Conservation (phyloP, 768 basidiomycete species). For the Lactifluus pinguis region DNA sequence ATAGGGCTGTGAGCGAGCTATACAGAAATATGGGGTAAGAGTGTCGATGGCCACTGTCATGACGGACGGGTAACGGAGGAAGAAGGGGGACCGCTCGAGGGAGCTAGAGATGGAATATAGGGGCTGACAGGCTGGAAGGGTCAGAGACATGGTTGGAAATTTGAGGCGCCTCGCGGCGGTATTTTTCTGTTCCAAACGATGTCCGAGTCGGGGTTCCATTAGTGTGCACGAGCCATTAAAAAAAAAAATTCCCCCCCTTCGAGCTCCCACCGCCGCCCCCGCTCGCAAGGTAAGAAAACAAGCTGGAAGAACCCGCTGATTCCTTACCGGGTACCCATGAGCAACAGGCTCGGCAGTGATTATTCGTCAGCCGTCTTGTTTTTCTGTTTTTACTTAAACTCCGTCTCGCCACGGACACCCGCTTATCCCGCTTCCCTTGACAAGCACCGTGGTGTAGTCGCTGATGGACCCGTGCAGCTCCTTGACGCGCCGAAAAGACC, state of each 20-base stretch:
- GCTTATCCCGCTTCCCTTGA: background rate
- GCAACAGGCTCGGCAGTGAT: background rate
- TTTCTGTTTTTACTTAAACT: background rate
- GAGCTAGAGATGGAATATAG: background rate
- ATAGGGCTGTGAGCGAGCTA: background rate
- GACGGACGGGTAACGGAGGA: background rate
- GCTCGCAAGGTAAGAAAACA: background rate
- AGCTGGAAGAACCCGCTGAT: background rate
- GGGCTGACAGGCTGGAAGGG: background rate
- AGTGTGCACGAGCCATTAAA: background rate
- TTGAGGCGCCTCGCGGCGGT: background rate
- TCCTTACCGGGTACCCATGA: background rate
- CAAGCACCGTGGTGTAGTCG: background rate
- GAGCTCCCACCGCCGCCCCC: background rate
- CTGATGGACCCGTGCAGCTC: background rate
- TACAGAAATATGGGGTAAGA: background rate
- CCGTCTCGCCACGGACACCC: conserved; percentile 1
- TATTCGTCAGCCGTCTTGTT: background rate
- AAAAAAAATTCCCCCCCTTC: background rate
- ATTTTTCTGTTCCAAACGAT: background rate
- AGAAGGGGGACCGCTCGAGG: background rate
- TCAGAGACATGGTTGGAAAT: background rate
- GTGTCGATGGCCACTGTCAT: background rate
- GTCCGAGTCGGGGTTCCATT: conserved; percentile 8
- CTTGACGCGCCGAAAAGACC: background rate